Base-by-base conservation (phyloP, 164 flowering plant species). In the Macadamia integrifolia region DNA sequence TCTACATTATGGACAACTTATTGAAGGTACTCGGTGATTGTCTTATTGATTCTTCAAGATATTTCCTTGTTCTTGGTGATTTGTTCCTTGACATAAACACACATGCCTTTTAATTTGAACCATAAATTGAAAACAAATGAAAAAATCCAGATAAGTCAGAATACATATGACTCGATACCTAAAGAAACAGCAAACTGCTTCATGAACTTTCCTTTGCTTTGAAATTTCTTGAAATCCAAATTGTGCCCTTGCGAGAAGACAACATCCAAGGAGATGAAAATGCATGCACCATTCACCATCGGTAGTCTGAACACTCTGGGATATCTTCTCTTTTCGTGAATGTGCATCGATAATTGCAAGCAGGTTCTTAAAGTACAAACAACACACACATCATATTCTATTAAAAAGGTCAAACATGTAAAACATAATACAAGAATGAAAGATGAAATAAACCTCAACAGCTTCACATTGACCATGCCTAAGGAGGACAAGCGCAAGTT, bases 131-230 rank as follows among this genome's bases (percentile, higher is more conserved):
- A 35, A 35, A 35, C 5, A 35, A 35, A 35, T 35, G 40, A 35
- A 2, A 35, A 35, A 2, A 35, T 35, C 40, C 40, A 35, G n/a
- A 40, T 23, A 11, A 56, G 55, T 12, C 8, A 23, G 58, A 29
- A 65, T 23, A 57, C 9, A 55, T 58, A 60, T 71, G 64, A 68
- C 52, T 9, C 23, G 13, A 46, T 80, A 92, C 98, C 97, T 90
- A 82, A 90, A 94, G 83, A 94, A 94, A 73, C 97, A 90, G 66
- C 86, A 83, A 69, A 90, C 79, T 68, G 98, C 97, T 80, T 92
- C 97, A 77, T 63, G 72, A 69, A 83, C 76, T 82, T 88, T 92
- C 60, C 60, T 77, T 68, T 88, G 93, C 64, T 81, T 94, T 68
- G 43, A 48, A 13, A 65, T 43, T 77, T 86, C 90, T 71, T 77